Evolutionary conservation across 2,329 filamentous ascomycete genomes (phyloP), one percentile per base, ranked within the genome.

Genomic region (Byssothecium circinans): DNA sequence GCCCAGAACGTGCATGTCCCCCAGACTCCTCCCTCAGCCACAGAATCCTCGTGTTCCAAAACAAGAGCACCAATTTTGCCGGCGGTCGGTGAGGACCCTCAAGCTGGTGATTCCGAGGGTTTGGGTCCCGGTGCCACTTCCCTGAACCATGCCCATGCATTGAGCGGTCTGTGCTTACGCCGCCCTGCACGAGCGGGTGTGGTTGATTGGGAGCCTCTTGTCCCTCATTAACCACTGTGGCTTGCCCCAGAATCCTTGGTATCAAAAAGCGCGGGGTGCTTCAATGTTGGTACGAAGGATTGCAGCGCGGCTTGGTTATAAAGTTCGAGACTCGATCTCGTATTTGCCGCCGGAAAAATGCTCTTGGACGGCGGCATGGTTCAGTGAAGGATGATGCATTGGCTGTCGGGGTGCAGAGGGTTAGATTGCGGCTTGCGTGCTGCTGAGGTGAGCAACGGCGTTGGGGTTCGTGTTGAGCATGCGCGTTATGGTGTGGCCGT

Each of bases 331-430:
- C 25, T 7, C 7, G 14, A 32, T 19, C 45, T 49, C 48, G 55
- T 43, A 51, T 54, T 57, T 49, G 46, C 54, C 57, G 54, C 54
- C 54, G 54, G 57, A 52, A 53, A 35, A 58, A 58, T 56, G 41
- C 23, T 20, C 17, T 27, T 18, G 32, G 12, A 23, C 17, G 38
- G 18, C 17, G 29, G 35, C 37, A 30, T n/a, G 29, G 34, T 35
- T 39, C 27, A 39, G 15, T 8, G 30, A 40, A 19, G 32, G 20
- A 25, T 29, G 30, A 41, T 20, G 43, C 22, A 52, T 47, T 48
- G 50, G 47, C 42, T 29, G 20, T 34, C 23, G 25, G 45, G 40
- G 22, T 29, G 37, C 43, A 50, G 33, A 33, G 19, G 34, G 18
- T 48, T 50, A 56, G 37, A 51, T 53, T 54, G 51, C 45, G 17